Base-by-base conservation (phyloP, 2,329 filamentous ascomycete species). In the Clarireedia monteithiana region DNA sequence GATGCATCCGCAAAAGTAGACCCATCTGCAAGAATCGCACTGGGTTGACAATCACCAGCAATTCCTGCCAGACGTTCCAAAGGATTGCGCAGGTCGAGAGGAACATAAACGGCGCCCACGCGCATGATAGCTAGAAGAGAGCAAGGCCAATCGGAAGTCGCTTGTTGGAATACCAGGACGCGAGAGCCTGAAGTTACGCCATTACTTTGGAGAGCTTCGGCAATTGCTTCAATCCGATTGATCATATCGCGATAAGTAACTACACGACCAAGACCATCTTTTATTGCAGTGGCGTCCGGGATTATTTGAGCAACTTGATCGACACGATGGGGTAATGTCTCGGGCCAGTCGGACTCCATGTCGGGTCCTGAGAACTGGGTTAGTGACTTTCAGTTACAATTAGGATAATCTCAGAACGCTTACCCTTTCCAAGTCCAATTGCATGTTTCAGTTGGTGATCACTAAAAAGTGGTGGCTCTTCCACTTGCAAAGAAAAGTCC, bases 111-210 rank as follows among this genome's bases (percentile, higher is more conserved):
- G 6, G 63, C 68, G 3, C 70, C 69, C 23, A 68, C 56, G 1
- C 64, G 60, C 46, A 69, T 49, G 20, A 71, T 66, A 5, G 68
- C 70, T 3, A 73, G 60, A 47, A 71, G 57, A 6, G 67, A 69
- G 40, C 62, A 65, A 26, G 68, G 62, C 62, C 62, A 66, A 38
- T 66, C 60, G 6, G 54, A 48, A 30, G 52, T 53, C 5, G 62
- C 54, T n/a, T 63, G 53, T 15, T 57, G 53, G 17, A 53, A 53
- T 10, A 62, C 60, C 9, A 39, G 50, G 1, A 60, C 56, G 20
- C 6, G 5, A 17, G 14, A 12, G 12, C 48, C 40, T 5, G n/a
- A 6, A 4, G 5, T 20, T 10, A 56, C 30, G 3, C 20, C 40
- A 12, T 12, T 17, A 14, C 14, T 27, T 4, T n/a, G 36, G n/a